Conservation (phyloP, 768 basidiomycete species). For the Russula abietina region DNA sequence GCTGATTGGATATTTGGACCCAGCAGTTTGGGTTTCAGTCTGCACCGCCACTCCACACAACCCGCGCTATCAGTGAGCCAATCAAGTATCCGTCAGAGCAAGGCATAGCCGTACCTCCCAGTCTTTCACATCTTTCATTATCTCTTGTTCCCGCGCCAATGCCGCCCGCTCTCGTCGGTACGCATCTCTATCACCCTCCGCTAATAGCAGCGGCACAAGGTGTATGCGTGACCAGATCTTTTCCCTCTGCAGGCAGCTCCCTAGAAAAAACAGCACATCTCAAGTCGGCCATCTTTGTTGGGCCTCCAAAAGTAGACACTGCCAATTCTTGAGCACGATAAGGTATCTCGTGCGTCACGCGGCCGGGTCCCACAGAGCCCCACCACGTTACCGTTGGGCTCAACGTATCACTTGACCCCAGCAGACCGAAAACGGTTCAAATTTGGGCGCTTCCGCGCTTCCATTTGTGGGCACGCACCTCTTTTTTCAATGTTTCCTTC, state of each 20-base stretch:
- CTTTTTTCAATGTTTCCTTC: conserved; percentile 88
- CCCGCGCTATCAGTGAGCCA: conserved; percentile 25
- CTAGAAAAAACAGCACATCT: conserved; percentile 38
- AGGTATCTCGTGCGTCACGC: conserved; percentile 37
- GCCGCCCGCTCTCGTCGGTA: conserved; percentile 79
- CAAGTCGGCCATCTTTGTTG: conserved; percentile 20
- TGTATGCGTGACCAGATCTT: conserved; percentile 94
- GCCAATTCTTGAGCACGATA: conserved; percentile 36
- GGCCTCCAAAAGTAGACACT: conserved; percentile 13
- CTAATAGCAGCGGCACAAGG: conserved; percentile 84
- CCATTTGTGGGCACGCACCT: conserved; percentile 52
- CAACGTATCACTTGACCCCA: conserved; percentile 38
- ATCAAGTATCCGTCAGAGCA: conserved; percentile 28
- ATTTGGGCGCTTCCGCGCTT: conserved; percentile 12
- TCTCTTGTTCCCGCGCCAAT: conserved; percentile 70
- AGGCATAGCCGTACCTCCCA: conserved; percentile 72
- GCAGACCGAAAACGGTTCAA: conserved; percentile 41
- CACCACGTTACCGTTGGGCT: conserved; percentile 72
- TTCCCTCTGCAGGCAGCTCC: conserved; percentile 88
- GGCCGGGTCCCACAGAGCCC: conserved; percentile 55
- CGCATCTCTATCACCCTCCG: conserved; percentile 88
- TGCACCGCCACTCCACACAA: conserved; percentile 19
- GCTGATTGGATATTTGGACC: conserved; percentile 20
- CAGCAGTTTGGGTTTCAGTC: conserved; percentile 22
- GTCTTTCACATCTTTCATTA: conserved; percentile 90